Conservation (phyloP, 2,329 filamentous ascomycete genomes). For the Hysterium pulicare region DNA sequence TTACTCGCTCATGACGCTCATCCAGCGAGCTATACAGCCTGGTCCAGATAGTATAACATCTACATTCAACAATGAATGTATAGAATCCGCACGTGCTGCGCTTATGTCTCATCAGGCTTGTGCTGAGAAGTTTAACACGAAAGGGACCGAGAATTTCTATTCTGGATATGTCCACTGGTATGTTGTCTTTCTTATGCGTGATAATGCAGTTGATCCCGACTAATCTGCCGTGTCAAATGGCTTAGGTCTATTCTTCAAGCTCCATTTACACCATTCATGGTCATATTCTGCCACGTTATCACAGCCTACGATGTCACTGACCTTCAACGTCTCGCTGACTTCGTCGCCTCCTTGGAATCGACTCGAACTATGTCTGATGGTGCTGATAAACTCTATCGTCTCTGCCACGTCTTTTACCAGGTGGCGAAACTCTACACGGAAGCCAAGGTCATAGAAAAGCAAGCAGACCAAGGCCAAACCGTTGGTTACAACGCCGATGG, state of each 20-base stretch:
- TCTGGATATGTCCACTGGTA: not conserved
- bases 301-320: slow-evolving; percentile 54
- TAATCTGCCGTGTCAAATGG: not conserved
- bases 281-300: slow-evolving; percentile 48
- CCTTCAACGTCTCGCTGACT: slow-evolving; percentile 54
- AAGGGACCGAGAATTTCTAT: slow-evolving; percentile 5
- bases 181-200: not conserved
- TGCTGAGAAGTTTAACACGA: not conserved
- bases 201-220: not conserved
- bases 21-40: not conserved
- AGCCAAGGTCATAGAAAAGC: slow-evolving; percentile 50
- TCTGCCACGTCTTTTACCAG: slow-evolving; percentile 60
- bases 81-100: slow-evolving; percentile 4
- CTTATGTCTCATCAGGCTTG: slow-evolving; percentile 1
- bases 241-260: slow-evolving; percentile 40
- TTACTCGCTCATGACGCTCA: not conserved
- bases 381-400: slow-evolving; percentile 58
- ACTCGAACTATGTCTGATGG: slow-evolving; percentile 55
- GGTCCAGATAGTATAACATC: not conserved
- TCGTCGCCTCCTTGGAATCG: slow-evolving; percentile 54
- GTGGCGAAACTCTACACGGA: slow-evolving; percentile 62
- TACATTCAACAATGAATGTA: slow-evolving; percentile 4
- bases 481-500: not conserved
- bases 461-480: slow-evolving; percentile 7
- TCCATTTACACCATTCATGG: slow-evolving; percentile 50